Evolutionary conservation across 2,329 filamentous ascomycete species (phyloP), one percentile per base, ranked within the genome.

Genomic region (Fusarium sp.): DNA sequence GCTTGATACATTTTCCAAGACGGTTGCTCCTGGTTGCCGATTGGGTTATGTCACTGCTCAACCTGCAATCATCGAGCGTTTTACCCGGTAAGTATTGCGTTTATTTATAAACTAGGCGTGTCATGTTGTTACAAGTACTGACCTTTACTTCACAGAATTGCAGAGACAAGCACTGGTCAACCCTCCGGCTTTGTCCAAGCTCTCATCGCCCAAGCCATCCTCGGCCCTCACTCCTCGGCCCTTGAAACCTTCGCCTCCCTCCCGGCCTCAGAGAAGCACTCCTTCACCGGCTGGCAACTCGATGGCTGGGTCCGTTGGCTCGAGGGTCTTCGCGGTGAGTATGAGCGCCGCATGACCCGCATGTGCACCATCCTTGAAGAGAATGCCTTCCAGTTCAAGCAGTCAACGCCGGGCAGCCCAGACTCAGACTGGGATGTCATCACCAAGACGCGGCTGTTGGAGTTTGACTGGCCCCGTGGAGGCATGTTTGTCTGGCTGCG

Each of bases 1-100:
- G 46, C 86, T 98, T 5, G 95, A 98, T 78, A 97, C 95, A 1
- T 98, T 98, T 79, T 96, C 92, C 75, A 98, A 98, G 82, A 97
- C 93, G 0, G 87, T 97, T 18, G 94, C 94, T 0, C 95, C 95
- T 0, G 95, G 95, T 3, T 97, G 93, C 76, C 90, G 95, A 31
- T 83, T 98, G 2, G 95, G 95, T 40, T 98, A 94, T 93, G 90
- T 97, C 69, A 97, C 95, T 0, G 91, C 92, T 0, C 92, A 97
- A 75, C 94, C 94, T 2, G 89, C 83, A 1, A 82, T 98, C 48
- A 85, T 94, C 46, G 93, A 97, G 78, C 89, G 92, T 8, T 82
- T 96, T 43, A 69, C 83, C 36, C 77, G 81, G 73, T 78, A 70
- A 63, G 68, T 52, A 26, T 5, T 17, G 6, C 3, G 10, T 18